phyloP scores from a whole-genome alignment of 1,284 basidiomycete genomes.

The Phenoliferia sp. region DNA sequence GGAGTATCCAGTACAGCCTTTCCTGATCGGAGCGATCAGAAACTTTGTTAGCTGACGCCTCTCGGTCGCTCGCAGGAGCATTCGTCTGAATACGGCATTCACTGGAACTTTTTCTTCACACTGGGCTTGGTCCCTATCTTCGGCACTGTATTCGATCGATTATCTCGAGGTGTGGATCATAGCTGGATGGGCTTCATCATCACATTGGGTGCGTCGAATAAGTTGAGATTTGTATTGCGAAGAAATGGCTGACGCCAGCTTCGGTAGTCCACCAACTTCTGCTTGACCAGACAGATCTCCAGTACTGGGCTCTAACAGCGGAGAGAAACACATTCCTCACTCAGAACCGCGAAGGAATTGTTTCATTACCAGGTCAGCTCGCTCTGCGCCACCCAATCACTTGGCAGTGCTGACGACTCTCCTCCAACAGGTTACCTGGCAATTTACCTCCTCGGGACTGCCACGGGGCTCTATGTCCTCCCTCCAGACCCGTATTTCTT shows the following conservation, averaged over 20 bases:
- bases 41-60: not conserved
- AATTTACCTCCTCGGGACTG: constrained; percentile 80
- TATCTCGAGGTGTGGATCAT: constrained; percentile 57
- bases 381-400: not conserved
- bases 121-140: constrained; percentile 73
- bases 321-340: constrained; percentile 61
- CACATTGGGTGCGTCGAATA: constrained; percentile 51
- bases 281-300: constrained; percentile 55
- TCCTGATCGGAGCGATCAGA: not conserved
- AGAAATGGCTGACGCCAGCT: not conserved
- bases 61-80: constrained; percentile 64
- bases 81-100: constrained; percentile 88
- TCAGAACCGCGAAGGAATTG: constrained; percentile 89
- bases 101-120: constrained; percentile 99
- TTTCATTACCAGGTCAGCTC: constrained; percentile 64
- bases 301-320: constrained; percentile 60
- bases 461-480: constrained; percentile 72
- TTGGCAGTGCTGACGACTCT: not conserved
- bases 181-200: constrained; percentile 62
- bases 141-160: constrained; percentile 63
- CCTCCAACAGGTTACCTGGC: constrained; percentile 73
- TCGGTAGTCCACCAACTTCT: constrained; percentile 65
- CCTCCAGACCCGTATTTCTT: constrained; percentile 42
- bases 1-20: constrained; percentile 73
- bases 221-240: not conserved